Evolutionary conservation across 148 eudicot genomes (phyloP), one percentile per base, ranked within the genome.

Genomic region (Rhododendron griersonianum): DNA sequence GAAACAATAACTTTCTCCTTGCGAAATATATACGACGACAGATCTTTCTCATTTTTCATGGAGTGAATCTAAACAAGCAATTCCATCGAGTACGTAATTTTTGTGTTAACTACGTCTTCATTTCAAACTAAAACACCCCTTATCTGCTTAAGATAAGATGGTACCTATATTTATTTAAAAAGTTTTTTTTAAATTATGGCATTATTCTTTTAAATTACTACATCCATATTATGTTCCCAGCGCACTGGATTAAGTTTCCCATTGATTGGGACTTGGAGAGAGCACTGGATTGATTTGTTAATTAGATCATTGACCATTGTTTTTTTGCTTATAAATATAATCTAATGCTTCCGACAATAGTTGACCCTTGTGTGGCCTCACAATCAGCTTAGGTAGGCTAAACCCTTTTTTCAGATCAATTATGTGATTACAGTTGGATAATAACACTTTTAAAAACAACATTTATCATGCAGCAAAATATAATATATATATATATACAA

Each of bases 371-470:
- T 37, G 63, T 48, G 80, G 76, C 67, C 44, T 5, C 44, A 78
- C 59, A 67, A 80, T 87, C 82, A 81, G 45, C 85, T 84, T 85
- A 88, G 89, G 85, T 73, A 73, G 35, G 84, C 87, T 25, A 25
- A 59, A n/a, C 21, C 13, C 3, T 35, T 84, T 15, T 1, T 71
- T 84, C 45, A 4, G 78, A 59, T 59, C 35, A 8, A 51, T 80
- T 63, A 48, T 50, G 41, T 80, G 82, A 80, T 80, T 28, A 10
- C 83, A 83, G 73, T 65, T 80, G 84, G 77, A 87, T 1, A 61
- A 28, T 35, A 57, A 61, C 82, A 15, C 30, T 80, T 48, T 50
- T 14, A 48, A n/a, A 80, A 80, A 1, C 35, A 25, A 78, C 30
- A 25, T 21, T 45, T 47, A 45, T 78, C 81, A 45, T 78, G 81